Percentiles rank a stretch among this genome's conserved stretches.
Conservation (phyloP, 139 green algal species). For the Edaphochlamys debaryana region DNA sequence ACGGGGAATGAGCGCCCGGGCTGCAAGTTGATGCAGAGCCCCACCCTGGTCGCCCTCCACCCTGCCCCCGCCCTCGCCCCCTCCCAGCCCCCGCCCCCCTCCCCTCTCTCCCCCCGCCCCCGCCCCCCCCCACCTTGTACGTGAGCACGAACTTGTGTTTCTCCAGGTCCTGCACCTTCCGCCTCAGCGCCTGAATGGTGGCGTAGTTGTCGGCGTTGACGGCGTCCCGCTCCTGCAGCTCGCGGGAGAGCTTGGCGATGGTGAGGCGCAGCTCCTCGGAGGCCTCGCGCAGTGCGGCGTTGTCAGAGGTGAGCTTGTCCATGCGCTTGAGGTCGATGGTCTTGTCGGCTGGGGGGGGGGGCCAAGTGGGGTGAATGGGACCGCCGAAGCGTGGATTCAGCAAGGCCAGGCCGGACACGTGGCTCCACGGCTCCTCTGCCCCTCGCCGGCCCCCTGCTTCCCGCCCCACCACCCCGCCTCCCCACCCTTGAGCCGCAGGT, state of each 20-base stretch:
- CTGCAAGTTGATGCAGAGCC: too few species aligned
- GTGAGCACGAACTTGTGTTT: conserved; percentile 75
- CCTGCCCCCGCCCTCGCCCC: not conserved
- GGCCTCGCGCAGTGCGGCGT: conserved; percentile 26
- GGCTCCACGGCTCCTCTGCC: too few species aligned
- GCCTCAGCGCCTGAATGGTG: conserved; percentile 58
- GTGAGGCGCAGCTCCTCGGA: conserved; percentile 45
- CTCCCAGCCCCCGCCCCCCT: not conserved
- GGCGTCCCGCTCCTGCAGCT: conserved; percentile 65
- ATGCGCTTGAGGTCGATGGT: conserved; percentile 43
- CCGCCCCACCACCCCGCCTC: too few species aligned
- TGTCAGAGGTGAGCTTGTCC: conserved; percentile 46
- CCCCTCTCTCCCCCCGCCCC: not conserved
- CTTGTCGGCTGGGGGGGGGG: conserved; percentile 37
- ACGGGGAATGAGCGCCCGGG: too few species aligned
- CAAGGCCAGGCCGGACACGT: too few species aligned
- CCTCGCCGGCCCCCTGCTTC: too few species aligned
- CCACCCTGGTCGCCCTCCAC: too few species aligned
- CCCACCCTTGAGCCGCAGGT: conserved; percentile 60
- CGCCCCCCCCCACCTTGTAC: conserved; percentile 54
- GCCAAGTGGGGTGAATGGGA: not conserved
- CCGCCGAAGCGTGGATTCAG: not conserved
- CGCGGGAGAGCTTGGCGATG: conserved; percentile 51
- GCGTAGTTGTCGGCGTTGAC: conserved; percentile 67
- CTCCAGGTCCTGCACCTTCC: conserved; percentile 63